Base-by-base conservation (phyloP, 2,329 filamentous ascomycete species). In the Akanthomyces dipterigenus region DNA sequence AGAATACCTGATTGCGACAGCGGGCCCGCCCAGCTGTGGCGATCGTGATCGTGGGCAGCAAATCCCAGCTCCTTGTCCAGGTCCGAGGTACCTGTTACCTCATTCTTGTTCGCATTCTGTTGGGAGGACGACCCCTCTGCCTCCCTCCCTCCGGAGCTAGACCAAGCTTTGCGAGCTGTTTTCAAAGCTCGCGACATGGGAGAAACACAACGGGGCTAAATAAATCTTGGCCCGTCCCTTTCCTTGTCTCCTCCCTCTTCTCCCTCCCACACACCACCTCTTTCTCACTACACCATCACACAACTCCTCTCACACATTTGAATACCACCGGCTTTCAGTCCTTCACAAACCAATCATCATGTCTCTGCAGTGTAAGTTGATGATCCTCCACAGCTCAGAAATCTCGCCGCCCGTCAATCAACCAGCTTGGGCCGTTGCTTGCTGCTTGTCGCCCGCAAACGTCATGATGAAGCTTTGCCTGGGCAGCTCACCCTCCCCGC, bases 311-410 rank as follows among this genome's bases (percentile, higher is more conserved):
- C 45, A 45, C 62, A 26, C 46, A 60, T 50, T 63, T 26, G 14
- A 24, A 28, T 63, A 54, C 42, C 48, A 61, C 9, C 24, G 54
- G 26, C 55, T 34, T 31, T 40, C 11, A 34, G 9, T 28, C 26
- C 28, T 28, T 12, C 20, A 43, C 50, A 58, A 53, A 50, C 14
- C 54, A 69, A 54, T 67, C 73, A 80, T 61, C 70, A 85, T 85
- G 82, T 83, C 82, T 81, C 79, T 85, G 66, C 81, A 84, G 74
- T 85, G 82, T 84, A 71, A 74, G 81, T 77, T 11, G 31, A 38
- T 26, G 16, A 8, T 16, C 22, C 18, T 42, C 38, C 11, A 14
- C 3, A 42, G 24, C 57, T 9, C 36, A 24, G 22, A 24, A 14
- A 46, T 3, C 22, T 26, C 43, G 16, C 43, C 5, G 3, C 1